These are phyloP conservation scores for Ophioceras dolichostomum DNA, from an alignment of 2,329 filamentous ascomycete species.

Conservation along the genomic window DNA sequence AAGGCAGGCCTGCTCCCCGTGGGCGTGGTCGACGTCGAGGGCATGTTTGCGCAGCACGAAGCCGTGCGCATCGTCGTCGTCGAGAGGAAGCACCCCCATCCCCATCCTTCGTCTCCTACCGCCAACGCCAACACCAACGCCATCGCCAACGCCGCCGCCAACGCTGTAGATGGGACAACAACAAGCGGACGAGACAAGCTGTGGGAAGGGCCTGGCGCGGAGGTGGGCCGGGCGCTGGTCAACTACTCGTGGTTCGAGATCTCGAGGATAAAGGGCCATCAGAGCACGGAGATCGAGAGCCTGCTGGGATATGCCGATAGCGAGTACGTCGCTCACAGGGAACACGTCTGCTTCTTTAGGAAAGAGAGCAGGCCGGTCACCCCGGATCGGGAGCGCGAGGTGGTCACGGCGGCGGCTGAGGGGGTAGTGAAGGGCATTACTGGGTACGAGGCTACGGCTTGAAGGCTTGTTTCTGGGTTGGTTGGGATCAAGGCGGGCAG, in stretches of 20 bases:
- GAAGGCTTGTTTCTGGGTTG: too few relatives aligned
- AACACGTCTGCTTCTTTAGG: conserved; percentile 70
- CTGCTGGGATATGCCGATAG: conserved; percentile 86
- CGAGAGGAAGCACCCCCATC: conserved; percentile 37
- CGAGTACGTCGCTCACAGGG: conserved; percentile 81
- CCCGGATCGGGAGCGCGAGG: conserved; percentile 25
- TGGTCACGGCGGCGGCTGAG: too few relatives aligned
- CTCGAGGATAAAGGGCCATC: conserved; percentile 66
- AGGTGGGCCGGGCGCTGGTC: conserved; percentile 80
- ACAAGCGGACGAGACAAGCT: conserved; percentile 25
- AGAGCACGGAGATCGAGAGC: conserved; percentile 68
- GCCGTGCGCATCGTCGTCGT: conserved; percentile 79
- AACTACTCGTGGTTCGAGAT: conserved; percentile 90
- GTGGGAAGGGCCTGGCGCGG: conserved; percentile 42
- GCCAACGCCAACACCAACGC: too few relatives aligned
- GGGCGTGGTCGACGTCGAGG: conserved; percentile 83
- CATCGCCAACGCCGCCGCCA: neutral
- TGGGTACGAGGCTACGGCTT: conserved; percentile 9
- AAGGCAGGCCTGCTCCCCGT: conserved; percentile 84
- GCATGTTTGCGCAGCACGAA: conserved; percentile 84
- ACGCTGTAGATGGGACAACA: conserved; percentile 2
- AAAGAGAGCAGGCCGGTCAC: conserved; percentile 40
- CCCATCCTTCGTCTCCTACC: conserved; percentile 16
- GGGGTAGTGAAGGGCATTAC: conserved; percentile 9
- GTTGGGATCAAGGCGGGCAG: too few relatives aligned